Evolutionary conservation across 108 stramenopile species (phyloP), one percentile per base, ranked within the genome.

Genomic region (Nannochloropsis salina): DNA sequence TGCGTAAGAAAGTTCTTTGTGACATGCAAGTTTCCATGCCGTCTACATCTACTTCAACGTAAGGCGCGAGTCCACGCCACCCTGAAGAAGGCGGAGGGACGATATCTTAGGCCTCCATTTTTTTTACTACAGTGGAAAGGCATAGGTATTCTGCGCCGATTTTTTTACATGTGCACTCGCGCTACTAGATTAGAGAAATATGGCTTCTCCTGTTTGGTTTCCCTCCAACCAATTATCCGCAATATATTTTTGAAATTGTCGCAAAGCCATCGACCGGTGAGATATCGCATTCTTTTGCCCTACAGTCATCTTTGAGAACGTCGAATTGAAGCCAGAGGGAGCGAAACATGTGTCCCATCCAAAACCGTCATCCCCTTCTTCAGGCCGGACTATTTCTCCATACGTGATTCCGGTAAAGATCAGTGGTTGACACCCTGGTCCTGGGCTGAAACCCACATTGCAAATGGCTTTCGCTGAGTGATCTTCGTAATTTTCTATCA

Each of bases 281-380:
- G 86, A 86, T 9, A 86, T 82, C 42, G 11, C 22, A 31, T 86
- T 86, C 82, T 86, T 86, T 20, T 45, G 21, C 9, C 2, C 44
- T 9, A 22, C 42, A 8, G 86, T n/a, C 86, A 86, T 86, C 22
- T 86, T 31, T 18, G 82, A 74, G 82, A 45, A 86, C 9, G 86
- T 86, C 12, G 20, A 15, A 18, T 10, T 21, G 45, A 44, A 81
- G 12, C 86, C 86, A 12, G 15, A 12, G 9, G 86, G 81, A 40
- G 22, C 12, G 42, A 86, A 86, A 9, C 80, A 41, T 8, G 86
- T 40, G 21, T 86, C 86, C 86, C 86, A 86, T 15, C 86, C 45
- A 44, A 86, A 80, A 9, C 44, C 51, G n/a, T 40, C 42, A 43
- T 51, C 47, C 12, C 9, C 80, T 22, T 31, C 80, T 81, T 81